Conservation (phyloP, 306 rosid species). For the Fragaria ananassa region DNA sequence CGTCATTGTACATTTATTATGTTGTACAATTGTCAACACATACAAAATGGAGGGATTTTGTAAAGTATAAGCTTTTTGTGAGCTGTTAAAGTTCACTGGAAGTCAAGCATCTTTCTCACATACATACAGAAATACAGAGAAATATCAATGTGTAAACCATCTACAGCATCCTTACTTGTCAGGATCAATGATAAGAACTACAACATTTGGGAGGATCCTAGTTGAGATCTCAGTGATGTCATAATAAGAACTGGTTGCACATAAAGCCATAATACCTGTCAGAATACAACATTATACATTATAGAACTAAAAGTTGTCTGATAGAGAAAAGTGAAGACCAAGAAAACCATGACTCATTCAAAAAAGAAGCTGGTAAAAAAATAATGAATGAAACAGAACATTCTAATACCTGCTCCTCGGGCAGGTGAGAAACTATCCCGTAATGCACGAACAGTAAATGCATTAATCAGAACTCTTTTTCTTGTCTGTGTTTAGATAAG, state of each 20-base stretch:
- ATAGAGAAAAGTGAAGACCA: slow-evolving; percentile 19
- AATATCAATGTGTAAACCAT: slow-evolving; percentile 2
- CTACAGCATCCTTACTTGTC: slow-evolving; percentile 57
- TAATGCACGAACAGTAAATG: slow-evolving; percentile 96
- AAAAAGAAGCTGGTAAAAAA: slow-evolving; percentile 3
- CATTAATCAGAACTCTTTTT: slow-evolving; percentile 95
- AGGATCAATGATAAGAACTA: slow-evolving; percentile 88
- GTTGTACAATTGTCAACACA: neutral
- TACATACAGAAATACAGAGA: neutral
- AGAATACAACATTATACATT: slow-evolving; percentile 21
- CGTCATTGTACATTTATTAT: neutral
- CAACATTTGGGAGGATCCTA: slow-evolving; percentile 89
- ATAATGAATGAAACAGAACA: neutral
- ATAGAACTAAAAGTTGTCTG: slow-evolving; percentile 2
- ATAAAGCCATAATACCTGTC: slow-evolving; percentile 95
- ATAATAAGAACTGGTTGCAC: slow-evolving; percentile 94
- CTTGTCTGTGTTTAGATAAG: slow-evolving; percentile 67
- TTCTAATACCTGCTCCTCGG: slow-evolving; percentile 87
- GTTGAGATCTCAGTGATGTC: slow-evolving; percentile 89
- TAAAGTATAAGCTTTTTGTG: neutral
- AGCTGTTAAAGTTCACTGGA: neutral
- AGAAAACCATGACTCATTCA: neutral
- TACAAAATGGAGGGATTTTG: neutral
- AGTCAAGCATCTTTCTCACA: neutral
- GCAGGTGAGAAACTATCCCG: slow-evolving; percentile 98